These are phyloP conservation scores for Pelargonium fulgidum DNA, from an alignment of 441 rosid genomes.

Conservation along the genomic window DNA sequence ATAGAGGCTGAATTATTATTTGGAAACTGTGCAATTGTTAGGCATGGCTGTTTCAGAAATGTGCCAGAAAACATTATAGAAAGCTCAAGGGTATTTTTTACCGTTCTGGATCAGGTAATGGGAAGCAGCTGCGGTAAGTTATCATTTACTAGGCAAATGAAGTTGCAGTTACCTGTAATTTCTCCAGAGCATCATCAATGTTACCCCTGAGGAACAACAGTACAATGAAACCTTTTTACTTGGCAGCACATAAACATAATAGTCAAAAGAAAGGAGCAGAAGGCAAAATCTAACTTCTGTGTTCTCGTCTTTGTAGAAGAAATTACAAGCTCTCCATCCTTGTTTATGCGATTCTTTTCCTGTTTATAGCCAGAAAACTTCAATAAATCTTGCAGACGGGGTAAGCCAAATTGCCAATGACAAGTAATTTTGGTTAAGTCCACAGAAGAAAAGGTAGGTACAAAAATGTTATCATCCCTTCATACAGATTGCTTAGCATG, in stretches of 20 bases:
- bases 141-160: slow-evolving; percentile 2
- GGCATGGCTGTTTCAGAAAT: not conserved
- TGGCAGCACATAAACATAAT: slow-evolving; percentile 12
- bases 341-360: slow-evolving; percentile 95
- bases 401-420: not conserved
- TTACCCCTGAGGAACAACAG: slow-evolving; percentile 63
- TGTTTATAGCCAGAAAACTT: slow-evolving; percentile 27
- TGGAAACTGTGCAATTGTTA: not conserved
- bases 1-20: not conserved
- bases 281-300: slow-evolving; percentile 53
- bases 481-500: not conserved
- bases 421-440: not conserved
- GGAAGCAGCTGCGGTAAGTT: not conserved
- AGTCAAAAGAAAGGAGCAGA: slow-evolving; percentile 5
- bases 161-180: slow-evolving; percentile 59
- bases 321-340: slow-evolving; percentile 87
- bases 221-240: slow-evolving; percentile 16
- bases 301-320: slow-evolving; percentile 93
- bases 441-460: not conserved
- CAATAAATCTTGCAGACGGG: not conserved
- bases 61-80: not conserved
- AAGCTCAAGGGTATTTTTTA: not conserved
- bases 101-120: not conserved
- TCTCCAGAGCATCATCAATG: slow-evolving; percentile 76
- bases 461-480: not conserved